These are phyloP conservation scores for Blastobotrys proliferans DNA, from an alignment of 1,139 yeast species.

Conservation along the genomic window DNA sequence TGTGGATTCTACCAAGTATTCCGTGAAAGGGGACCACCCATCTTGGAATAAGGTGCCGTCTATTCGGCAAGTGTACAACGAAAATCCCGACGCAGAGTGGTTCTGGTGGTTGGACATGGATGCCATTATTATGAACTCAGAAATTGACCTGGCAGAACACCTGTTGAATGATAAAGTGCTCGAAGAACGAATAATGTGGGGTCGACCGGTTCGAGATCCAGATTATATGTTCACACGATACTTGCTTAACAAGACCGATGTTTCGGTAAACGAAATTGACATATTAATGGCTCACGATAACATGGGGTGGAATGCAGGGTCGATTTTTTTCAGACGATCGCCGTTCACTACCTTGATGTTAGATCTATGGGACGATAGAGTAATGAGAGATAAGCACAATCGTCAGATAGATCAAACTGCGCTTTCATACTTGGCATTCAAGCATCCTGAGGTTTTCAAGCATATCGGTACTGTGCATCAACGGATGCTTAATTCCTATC, in stretches of 20 bases:
- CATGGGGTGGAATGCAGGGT: conserved; percentile 36
- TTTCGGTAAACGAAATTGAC: conserved; percentile 21
- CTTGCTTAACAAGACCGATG: conserved; percentile 18
- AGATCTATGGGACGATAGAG: conserved; percentile 13
- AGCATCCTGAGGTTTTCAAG: conserved; percentile 2
- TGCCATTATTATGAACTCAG: conserved; percentile 31
- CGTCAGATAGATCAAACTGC: conserved; percentile 12
- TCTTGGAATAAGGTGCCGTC: conserved; percentile 34
- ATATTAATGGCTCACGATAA: conserved; percentile 29
- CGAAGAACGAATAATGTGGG: conserved; percentile 24
- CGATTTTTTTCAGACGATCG: conserved; percentile 32
- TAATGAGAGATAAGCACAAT: conserved; percentile 1
- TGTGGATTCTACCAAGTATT: conserved; percentile 25
- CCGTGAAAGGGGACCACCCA: conserved; percentile 20
- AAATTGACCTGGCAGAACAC: conserved; percentile 30
- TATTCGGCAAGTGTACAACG: conserved; percentile 29
- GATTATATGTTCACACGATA: conserved; percentile 22
- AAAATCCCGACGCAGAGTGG: conserved; percentile 34
- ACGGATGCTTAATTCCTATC: conserved; percentile 7
- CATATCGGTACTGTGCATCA: conserved; percentile 9
- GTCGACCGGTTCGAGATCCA: conserved; percentile 21
- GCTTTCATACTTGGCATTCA: conserved; percentile 5
- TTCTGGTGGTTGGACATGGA: conserved; percentile 37
- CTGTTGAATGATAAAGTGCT: conserved; percentile 31
- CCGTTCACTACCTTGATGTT: conserved; percentile 26